These are phyloP conservation scores for Millerozyma acaciae DNA, from an alignment of 805 yeast genomes.

Conservation along the genomic window DNA sequence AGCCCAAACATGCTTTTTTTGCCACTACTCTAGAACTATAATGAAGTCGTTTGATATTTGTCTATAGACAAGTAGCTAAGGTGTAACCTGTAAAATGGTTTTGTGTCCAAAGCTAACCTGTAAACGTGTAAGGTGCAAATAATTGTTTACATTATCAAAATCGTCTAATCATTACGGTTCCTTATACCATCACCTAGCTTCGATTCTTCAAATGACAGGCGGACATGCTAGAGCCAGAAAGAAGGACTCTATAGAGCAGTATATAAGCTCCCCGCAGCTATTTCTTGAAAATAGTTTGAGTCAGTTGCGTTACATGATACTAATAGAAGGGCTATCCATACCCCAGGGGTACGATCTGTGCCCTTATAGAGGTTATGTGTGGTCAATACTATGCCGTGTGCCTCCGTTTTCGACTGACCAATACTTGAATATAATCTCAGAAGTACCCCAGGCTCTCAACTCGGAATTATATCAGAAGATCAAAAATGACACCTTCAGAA, in stretches of 20 bases:
- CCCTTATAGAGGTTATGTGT: slow-evolving; percentile 69
- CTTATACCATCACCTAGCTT: no score
- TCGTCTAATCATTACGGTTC: no score
- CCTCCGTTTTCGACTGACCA: slow-evolving; percentile 53
- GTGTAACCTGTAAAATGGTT: no score
- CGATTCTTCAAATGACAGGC: no score
- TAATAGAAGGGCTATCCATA: slow-evolving; percentile 37
- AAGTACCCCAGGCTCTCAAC: slow-evolving; percentile 44
- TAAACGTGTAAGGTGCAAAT: no score
- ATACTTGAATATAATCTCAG: slow-evolving; percentile 50
- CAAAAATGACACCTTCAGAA: slow-evolving; percentile 80
- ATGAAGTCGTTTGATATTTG: no score
- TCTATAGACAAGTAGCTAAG: no score
- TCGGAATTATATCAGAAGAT: slow-evolving; percentile 64
- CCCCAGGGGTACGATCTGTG: slow-evolving; percentile 50
- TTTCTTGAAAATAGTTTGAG: slow-evolving; percentile 32
- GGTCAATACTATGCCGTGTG: slow-evolving; percentile 72
- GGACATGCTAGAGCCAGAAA: slow-evolving; percentile 21
- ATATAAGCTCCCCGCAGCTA: slow-evolving; percentile 32
- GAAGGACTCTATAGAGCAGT: slow-evolving; percentile 37
- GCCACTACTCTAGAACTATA: no score
- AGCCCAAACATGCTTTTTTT: slow-evolving; percentile 59
- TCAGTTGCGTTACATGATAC: slow-evolving; percentile 34
- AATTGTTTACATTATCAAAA: no score
- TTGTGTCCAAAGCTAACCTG: no score